Percentiles rank a stretch among this genome's conserved stretches.
Conservation (phyloP, 2,329 filamentous ascomycete genomes). For the Verticillium klebahnii region DNA sequence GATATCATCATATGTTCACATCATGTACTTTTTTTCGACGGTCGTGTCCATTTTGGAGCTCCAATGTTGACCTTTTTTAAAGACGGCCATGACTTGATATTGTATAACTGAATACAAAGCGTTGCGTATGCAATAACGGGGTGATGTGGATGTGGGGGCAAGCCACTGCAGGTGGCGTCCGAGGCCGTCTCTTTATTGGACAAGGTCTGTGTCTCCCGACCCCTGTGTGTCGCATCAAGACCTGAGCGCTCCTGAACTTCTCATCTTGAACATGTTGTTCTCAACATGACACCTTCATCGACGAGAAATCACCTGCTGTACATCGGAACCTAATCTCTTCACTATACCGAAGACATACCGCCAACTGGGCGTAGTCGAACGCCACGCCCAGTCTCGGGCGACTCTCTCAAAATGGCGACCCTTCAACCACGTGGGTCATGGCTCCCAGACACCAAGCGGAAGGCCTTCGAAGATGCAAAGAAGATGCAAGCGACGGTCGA, state of each 20-base stretch:
- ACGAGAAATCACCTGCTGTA: not conserved
- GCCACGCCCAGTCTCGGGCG: not conserved
- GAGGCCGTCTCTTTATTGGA: not conserved
- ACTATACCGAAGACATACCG: not conserved
- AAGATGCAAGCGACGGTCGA: conserved; percentile 63
- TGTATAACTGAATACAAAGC: no score
- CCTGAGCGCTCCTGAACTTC: not conserved
- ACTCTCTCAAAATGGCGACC: conserved; percentile 27
- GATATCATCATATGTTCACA: no score
- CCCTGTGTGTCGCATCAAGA: not conserved
- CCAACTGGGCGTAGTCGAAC: not conserved
- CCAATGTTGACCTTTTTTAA: no score
- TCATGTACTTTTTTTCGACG: no score
- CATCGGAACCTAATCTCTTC: not conserved
- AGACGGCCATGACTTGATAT: no score
- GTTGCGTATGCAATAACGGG: no score
- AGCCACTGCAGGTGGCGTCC: not conserved
- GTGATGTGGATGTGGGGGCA: no score
- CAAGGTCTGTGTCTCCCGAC: not conserved
- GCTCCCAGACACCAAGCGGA: conserved; percentile 45
- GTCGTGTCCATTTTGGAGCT: no score
- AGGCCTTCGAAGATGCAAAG: conserved; percentile 64
- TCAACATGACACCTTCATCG: not conserved
- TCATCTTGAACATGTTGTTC: not conserved
- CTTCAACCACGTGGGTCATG: conserved; percentile 37